A percentile compares a stretch with the other conserved stretches of the same genome.
These are phyloP conservation scores for Pseudozyma hubeiensis DNA, from an alignment of 1,284 basidiomycete genomes.

Conservation along the genomic window DNA sequence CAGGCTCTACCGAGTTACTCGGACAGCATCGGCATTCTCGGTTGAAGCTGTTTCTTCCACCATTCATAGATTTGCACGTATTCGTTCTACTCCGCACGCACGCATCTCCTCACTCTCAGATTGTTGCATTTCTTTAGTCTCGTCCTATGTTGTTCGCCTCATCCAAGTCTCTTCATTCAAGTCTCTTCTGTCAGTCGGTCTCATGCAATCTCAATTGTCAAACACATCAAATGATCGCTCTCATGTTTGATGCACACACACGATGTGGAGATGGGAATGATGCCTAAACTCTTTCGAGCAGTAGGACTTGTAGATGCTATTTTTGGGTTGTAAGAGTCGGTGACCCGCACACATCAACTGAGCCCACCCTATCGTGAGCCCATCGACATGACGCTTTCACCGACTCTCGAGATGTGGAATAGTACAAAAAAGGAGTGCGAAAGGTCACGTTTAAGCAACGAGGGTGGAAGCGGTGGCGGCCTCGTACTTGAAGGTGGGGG, in stretches of 20 bases:
- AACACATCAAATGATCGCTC: too few species aligned
- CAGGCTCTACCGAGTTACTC: conserved; percentile 40
- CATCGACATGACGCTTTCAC: conserved; percentile 1
- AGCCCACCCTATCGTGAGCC: not conserved
- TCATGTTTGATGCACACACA: too few species aligned
- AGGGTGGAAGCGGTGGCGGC: conserved; percentile 69
- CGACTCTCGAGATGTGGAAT: conserved; percentile 6
- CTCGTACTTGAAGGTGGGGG: conserved; percentile 86
- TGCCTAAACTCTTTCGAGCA: not conserved
- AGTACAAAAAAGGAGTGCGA: conserved; percentile 23
- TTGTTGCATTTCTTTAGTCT: too few species aligned
- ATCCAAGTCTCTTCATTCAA: too few species aligned
- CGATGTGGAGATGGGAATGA: not conserved
- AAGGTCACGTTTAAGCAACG: conserved; percentile 61
- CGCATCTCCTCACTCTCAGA: too few species aligned
- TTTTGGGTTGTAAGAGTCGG: conserved; percentile 1
- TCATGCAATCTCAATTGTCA: too few species aligned
- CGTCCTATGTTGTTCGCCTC: too few species aligned
- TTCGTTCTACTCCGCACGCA: not conserved
- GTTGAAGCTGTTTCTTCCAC: conserved; percentile 7
- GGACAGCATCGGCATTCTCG: conserved; percentile 48
- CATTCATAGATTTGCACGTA: not conserved
- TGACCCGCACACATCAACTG: not conserved
- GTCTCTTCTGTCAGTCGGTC: too few species aligned
- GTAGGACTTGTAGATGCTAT: conserved; percentile 5